phyloP scores from a whole-genome alignment of 116 monocot species.

The Cymodocea nodosa region DNA sequence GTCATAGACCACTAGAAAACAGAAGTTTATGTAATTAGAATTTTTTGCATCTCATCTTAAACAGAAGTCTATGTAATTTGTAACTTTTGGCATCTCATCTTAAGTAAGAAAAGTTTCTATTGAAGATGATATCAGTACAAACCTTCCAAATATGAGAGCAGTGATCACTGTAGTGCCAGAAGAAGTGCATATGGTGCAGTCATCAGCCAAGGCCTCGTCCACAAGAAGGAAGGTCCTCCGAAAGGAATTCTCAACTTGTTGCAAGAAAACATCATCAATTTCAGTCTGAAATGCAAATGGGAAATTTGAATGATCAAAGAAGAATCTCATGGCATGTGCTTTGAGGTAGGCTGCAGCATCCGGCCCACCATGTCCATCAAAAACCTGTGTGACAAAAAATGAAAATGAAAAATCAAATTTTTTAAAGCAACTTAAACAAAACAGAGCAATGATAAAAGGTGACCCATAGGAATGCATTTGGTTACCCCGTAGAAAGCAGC shows the following conservation, averaged over 20 bases:
- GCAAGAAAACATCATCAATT: conserved; percentile 25
- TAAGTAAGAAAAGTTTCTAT: no score
- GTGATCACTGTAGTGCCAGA: conserved; percentile 65
- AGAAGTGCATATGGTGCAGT: conserved; percentile 23
- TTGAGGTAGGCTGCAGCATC: conserved; percentile 58
- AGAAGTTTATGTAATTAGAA: no score
- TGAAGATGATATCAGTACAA: no score
- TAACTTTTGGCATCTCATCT: no score
- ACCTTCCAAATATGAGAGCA: conserved; percentile 61
- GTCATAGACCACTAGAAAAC: no score
- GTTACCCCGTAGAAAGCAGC: conserved; percentile 43
- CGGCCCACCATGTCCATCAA: conserved; percentile 77
- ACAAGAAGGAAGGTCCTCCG: conserved; percentile 43
- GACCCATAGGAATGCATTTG: neutral
- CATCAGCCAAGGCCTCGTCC: conserved; percentile 54
- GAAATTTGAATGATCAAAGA: conserved; percentile 56
- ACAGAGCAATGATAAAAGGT: no score
- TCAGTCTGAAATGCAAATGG: conserved; percentile 29
- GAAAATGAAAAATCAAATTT: no score
- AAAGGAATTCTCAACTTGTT: conserved; percentile 32
- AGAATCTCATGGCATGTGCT: conserved; percentile 38
- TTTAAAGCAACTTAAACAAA: no score
- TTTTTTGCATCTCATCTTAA: no score
- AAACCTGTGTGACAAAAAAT: conserved; percentile 20
- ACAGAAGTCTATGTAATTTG: no score